Percentiles rank a stretch among this genome's conserved stretches.
Evolutionary conservation across 208 protist genomes (phyloP).

Genomic region (Leishmania tropica): DNA sequence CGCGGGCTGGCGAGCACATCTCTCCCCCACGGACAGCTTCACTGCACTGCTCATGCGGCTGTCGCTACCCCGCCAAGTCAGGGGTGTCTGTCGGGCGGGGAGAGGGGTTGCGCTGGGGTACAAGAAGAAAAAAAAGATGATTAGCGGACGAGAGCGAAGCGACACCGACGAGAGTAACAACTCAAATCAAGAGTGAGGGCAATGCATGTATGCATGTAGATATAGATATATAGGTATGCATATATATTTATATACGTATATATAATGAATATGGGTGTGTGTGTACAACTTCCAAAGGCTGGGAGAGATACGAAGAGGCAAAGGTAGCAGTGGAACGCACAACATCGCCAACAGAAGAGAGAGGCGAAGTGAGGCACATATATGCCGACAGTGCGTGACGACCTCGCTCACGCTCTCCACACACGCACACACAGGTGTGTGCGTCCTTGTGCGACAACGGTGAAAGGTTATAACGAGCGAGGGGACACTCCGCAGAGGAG

Average conservation of each 20-base stretch:
- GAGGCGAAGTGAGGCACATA: background rate
- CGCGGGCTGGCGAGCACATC: constrained; percentile 1
- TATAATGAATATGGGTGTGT: background rate
- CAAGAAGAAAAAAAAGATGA: background rate
- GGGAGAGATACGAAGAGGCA: background rate
- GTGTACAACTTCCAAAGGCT: background rate
- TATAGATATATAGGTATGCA: background rate
- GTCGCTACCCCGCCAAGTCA: background rate
- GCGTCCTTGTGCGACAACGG: background rate
- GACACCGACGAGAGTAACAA: too few species aligned
- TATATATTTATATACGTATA: background rate
- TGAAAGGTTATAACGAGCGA: background rate
- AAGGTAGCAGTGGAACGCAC: background rate
- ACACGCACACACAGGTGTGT: background rate
- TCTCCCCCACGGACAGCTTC: constrained; percentile 21
- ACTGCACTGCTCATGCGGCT: background rate
- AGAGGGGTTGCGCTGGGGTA: background rate
- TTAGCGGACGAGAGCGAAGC: background rate
- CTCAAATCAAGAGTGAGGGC: too few species aligned
- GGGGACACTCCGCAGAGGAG: background rate
- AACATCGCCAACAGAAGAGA: background rate
- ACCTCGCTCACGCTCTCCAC: background rate
- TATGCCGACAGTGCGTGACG: background rate
- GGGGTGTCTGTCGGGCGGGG: background rate
- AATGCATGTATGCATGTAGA: background rate